Evolutionary conservation across 2,329 filamentous ascomycete species (phyloP), one percentile per base, ranked within the genome.

Genomic region (Coleophoma crateriformis): DNA sequence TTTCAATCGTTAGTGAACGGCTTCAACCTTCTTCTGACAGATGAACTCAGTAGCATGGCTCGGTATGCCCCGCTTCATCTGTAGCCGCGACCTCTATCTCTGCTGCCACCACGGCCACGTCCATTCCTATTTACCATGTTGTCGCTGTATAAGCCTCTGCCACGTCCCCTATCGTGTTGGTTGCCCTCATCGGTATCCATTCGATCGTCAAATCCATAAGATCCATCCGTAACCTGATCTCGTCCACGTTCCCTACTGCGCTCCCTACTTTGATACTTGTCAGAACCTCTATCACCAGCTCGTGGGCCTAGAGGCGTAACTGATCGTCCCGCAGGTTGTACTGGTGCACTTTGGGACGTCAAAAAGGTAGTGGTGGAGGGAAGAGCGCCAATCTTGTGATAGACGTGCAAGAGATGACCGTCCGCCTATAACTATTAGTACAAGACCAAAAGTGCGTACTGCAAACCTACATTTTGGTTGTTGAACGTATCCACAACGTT

Each of bases 401-500:
- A 90, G 37, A 92, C 85, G 63, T 87, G 80, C 48, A 92, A 77
- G 14, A 86, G 68, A 56, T 85, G 78, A 44, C 87, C 87, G 61
- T 92, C 88, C 61, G 88, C 88, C 86, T 83, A 53, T 42, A 33
- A 19, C 27, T 20, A 22, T 55, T n/a, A 41, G 37, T 22, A 47
- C 34, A 19, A 12, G 38, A 11, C 38, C 27, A 20, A 45, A n/a
- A 15, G 13, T 44, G 15, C 20, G 13, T 8, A 20, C 19, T 17
- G 48, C 17, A 35, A 35, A 68, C 82, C 58, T 65, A 88, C 87
- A 63, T 82, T 89, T 71, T 90, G 84, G 64, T 87, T 83, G 68
- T 94, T 85, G 67, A 92, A 92, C 3, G 78, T 87, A 51, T 79
- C 74, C 60, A 92, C 85, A 15, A 90, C 85, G 37, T 77, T 79